phyloP scores from a whole-genome alignment of 2,329 filamentous ascomycete species.

The Fusarium equiseti region DNA sequence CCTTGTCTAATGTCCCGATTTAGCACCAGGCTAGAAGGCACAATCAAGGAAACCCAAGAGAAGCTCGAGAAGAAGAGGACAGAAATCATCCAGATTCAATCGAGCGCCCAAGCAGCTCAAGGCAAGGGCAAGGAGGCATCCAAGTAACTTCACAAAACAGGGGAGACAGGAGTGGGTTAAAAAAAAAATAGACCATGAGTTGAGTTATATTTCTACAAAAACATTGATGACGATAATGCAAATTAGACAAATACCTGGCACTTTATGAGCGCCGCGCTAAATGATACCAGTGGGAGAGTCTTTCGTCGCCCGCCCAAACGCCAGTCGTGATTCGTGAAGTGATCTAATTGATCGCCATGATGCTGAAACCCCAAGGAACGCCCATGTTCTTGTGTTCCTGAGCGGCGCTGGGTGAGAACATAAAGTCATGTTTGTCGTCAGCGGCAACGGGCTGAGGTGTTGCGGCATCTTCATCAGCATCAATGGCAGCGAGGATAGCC shows the following conservation, averaged over 20 bases:
- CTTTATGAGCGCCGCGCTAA: constrained; percentile 33
- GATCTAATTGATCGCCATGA: constrained; percentile 47
- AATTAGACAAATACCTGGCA: constrained; percentile 39
- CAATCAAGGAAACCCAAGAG: constrained; percentile 67
- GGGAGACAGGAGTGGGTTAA: constrained; percentile 5
- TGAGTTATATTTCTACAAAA: constrained; percentile 48
- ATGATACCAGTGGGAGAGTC: constrained; percentile 20
- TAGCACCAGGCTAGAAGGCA: constrained; percentile 59
- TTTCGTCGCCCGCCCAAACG: constrained; percentile 28
- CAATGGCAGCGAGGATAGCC: constrained; percentile 44
- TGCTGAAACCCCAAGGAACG: constrained; percentile 44
- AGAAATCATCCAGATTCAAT: constrained; percentile 69
- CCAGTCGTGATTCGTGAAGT: constrained; percentile 41
- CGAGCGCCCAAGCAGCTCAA: constrained; percentile 60
- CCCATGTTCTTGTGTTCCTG: constrained; percentile 47
- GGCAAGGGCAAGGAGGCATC: constrained; percentile 49
- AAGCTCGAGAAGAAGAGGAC: constrained; percentile 70
- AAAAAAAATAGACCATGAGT: constrained; percentile 46
- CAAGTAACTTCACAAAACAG: constrained; percentile 28
- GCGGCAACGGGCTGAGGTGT: constrained; percentile 42
- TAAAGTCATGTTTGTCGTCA: constrained; percentile 45
- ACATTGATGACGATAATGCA: constrained; percentile 40
- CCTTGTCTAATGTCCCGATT: neutral
- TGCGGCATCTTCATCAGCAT: constrained; percentile 43
- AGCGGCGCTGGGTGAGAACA: constrained; percentile 39